Conservation (phyloP, 2,329 filamentous ascomycete genomes). For the Ascosphaera apis region DNA sequence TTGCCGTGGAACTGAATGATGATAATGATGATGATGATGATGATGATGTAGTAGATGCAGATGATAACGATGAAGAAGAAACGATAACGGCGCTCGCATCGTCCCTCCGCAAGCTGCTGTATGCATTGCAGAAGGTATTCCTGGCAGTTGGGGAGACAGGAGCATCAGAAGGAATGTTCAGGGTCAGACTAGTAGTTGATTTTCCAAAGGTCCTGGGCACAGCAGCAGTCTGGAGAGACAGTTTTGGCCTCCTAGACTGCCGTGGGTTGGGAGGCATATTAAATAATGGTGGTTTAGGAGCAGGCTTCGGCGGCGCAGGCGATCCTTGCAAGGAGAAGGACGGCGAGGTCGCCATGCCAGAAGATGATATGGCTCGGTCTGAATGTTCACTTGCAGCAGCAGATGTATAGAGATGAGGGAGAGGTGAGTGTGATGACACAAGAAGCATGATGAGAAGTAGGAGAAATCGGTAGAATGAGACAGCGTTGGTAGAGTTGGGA, state of each 20-base stretch:
- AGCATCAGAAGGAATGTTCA: slow-evolving; percentile 28
- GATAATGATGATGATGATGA: slow-evolving; percentile 3
- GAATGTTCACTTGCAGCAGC: neutral
- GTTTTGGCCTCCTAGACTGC: slow-evolving; percentile 27
- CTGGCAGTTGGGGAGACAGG: slow-evolving; percentile 33
- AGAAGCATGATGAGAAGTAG: slow-evolving; percentile 2
- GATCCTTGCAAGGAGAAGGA: slow-evolving; percentile 1
- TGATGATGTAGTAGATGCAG: slow-evolving; percentile 1
- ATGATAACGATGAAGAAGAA: neutral
- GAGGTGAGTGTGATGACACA: slow-evolving; percentile 1
- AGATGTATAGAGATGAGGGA: slow-evolving; percentile 1
- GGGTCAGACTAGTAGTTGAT: slow-evolving; percentile 27
- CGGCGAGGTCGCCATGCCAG: neutral
- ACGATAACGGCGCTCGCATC: neutral
- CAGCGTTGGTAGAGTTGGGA: neutral
- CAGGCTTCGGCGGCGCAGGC: slow-evolving; percentile 3
- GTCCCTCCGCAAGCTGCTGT: slow-evolving; percentile 19
- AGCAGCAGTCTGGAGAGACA: slow-evolving; percentile 35
- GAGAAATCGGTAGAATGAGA: neutral
- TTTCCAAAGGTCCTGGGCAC: slow-evolving; percentile 29
- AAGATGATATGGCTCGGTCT: neutral
- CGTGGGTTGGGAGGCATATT: slow-evolving; percentile 3
- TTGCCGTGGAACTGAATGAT: neutral
- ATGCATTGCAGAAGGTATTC: slow-evolving; percentile 40
- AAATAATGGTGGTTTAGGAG: slow-evolving; percentile 3